phyloP scores from a whole-genome alignment of 768 basidiomycete genomes.

The Russula virescens region DNA sequence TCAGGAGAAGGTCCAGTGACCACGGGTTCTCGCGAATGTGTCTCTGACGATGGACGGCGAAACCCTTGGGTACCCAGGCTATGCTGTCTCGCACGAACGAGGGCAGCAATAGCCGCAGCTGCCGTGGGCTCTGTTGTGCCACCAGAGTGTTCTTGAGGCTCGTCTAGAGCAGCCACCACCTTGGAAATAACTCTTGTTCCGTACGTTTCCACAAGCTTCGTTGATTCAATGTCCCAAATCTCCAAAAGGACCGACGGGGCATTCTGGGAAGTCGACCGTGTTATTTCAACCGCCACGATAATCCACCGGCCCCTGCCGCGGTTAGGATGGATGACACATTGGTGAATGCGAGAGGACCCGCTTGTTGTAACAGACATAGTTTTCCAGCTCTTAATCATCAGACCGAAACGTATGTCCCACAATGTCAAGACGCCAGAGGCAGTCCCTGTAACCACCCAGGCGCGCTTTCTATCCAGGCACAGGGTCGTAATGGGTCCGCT shows the following conservation, averaged over 20 bases:
- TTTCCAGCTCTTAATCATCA: conserved; percentile 84
- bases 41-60: conserved; percentile 28
- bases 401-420: conserved; percentile 94
- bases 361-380: conserved; percentile 52
- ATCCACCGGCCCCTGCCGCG: conserved; percentile 89
- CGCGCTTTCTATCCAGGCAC: conserved; percentile 75
- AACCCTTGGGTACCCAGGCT: conserved; percentile 25
- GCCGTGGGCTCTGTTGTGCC: conserved; percentile 56
- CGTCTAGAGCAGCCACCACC: conserved; percentile 44
- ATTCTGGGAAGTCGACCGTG: conserved; percentile 32
- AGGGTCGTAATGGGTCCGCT: conserved; percentile 81
- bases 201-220: conserved; percentile 73
- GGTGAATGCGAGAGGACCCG: conserved; percentile 55
- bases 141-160: conserved; percentile 47
- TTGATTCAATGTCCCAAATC: conserved; percentile 90
- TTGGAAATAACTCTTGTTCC: conserved; percentile 46
- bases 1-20: conserved; percentile 53
- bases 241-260: conserved; percentile 51
- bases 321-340: conserved; percentile 77
- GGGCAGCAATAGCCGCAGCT: conserved; percentile 70
- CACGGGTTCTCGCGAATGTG: conserved; percentile 26
- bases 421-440: conserved; percentile 77
- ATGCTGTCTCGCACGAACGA: conserved; percentile 65
- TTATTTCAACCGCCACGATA: conserved; percentile 68
- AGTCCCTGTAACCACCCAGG: conserved; percentile 89